Percentiles rank a stretch among this genome's conserved stretches.
Conservation (phyloP, 2,329 filamentous ascomycete species). For the Penicillium sp. region DNA sequence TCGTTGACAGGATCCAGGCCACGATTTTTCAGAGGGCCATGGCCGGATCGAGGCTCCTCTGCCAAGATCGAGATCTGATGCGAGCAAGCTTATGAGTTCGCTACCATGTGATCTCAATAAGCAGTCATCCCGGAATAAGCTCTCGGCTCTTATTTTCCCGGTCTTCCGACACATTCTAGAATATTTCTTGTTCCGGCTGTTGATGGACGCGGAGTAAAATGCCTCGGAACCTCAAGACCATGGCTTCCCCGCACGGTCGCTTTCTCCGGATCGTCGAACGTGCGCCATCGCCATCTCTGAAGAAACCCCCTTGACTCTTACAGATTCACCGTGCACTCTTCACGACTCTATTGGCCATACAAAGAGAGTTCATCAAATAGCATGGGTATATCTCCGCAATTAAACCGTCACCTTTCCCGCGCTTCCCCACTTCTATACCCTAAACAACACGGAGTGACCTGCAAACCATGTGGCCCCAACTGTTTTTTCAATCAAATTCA, state of each 20-base stretch:
- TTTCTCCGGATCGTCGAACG: not conserved
- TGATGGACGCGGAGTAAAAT: not conserved
- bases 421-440: conserved; percentile 10
- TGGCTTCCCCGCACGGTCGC: not conserved
- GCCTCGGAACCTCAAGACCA: not conserved
- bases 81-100: not conserved
- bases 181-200: not conserved
- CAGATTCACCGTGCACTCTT: not conserved
- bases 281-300: not conserved
- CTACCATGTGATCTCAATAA: not conserved
- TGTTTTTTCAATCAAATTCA: not conserved
- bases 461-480: not conserved
- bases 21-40: not conserved
- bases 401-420: not conserved
- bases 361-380: not conserved
- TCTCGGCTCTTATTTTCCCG: not conserved
- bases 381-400: not conserved
- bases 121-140: not conserved
- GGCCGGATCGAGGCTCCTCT: not conserved
- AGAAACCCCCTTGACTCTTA: not conserved
- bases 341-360: not conserved
- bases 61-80: not conserved
- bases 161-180: not conserved
- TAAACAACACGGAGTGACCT: conserved; percentile 17
- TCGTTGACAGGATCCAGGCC: not conserved